Evolutionary conservation across 2,329 filamentous ascomycete species (phyloP).

Genomic region (Leptographium galeiforme): DNA sequence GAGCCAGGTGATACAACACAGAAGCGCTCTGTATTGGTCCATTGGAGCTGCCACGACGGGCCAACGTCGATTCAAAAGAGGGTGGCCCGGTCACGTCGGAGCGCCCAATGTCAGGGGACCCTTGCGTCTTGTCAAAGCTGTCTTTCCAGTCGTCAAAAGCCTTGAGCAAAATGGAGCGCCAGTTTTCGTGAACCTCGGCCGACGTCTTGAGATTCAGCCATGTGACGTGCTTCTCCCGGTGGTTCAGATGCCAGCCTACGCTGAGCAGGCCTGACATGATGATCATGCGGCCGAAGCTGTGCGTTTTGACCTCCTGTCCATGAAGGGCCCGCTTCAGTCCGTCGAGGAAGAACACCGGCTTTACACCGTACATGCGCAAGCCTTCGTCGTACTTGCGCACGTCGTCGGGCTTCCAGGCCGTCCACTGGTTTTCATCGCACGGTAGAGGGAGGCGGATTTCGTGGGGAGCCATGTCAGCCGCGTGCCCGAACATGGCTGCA

Average conservation of each 20-base stretch:
- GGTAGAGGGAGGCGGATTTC: slow-evolving; percentile 77
- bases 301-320: slow-evolving; percentile 67
- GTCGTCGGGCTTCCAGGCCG: slow-evolving; percentile 61
- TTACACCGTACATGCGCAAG: slow-evolving; percentile 64
- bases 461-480: slow-evolving; percentile 79
- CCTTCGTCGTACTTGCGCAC: slow-evolving; percentile 66
- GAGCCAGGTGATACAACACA: slow-evolving; percentile 72
- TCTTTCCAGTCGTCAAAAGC: slow-evolving; percentile 81
- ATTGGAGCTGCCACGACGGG: slow-evolving; percentile 36
- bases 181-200: slow-evolving; percentile 53
- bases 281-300: slow-evolving; percentile 78
- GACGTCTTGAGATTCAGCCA: slow-evolving; percentile 57
- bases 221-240: slow-evolving; percentile 71
- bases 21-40: slow-evolving; percentile 65
- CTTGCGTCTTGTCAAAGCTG: slow-evolving; percentile 63
- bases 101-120: slow-evolving; percentile 18
- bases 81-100: neutral
- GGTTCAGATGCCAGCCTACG: slow-evolving; percentile 83
- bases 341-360: slow-evolving; percentile 69
- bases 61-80: slow-evolving; percentile 16
- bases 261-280: slow-evolving; percentile 85
- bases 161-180: slow-evolving; percentile 61
- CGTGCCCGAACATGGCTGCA: slow-evolving; percentile 84
- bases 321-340: slow-evolving; percentile 75
- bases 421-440: slow-evolving; percentile 80